A percentile compares a stretch with the other conserved stretches of the same genome.
These are phyloP conservation scores for Cronartium ribicola DNA, from an alignment of 1,284 basidiomycete genomes.

Conservation along the genomic window DNA sequence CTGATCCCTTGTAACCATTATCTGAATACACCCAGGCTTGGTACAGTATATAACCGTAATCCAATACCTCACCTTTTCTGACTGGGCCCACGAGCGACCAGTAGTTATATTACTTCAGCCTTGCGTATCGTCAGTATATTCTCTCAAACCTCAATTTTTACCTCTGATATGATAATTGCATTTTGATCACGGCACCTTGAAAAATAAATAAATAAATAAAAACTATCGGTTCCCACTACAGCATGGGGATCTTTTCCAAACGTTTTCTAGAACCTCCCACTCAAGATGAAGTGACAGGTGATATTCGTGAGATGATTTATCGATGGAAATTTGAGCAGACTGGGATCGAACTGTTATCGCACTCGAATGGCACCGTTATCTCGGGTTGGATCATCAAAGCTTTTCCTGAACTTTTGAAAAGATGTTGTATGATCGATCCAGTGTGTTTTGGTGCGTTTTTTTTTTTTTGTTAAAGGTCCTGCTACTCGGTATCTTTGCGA, in stretches of 20 bases:
- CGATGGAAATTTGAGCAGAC: conserved; percentile 7
- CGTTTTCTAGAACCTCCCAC: conserved; percentile 7
- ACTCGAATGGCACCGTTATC: conserved; percentile 32
- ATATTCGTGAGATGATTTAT: not conserved
- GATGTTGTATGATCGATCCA: conserved; percentile 43
- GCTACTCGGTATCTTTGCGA: not conserved
- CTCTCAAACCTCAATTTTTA: not conserved
- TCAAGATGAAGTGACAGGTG: conserved; percentile 20
- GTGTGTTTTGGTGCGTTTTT: conserved; percentile 47
- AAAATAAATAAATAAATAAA: conserved; percentile 4
- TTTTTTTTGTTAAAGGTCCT: not conserved
- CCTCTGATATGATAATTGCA: not conserved
- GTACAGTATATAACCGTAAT: conserved; percentile 21
- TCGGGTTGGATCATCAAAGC: conserved; percentile 35
- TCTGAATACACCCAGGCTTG: conserved; percentile 10
- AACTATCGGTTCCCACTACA: not conserved
- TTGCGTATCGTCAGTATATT: conserved; percentile 29
- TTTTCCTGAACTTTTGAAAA: conserved; percentile 33
- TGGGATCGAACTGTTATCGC: conserved; percentile 30
- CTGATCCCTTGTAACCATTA: too few relatives aligned
- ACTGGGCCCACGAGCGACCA: conserved; percentile 23
- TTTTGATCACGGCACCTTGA: not conserved
- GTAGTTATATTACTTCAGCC: conserved; percentile 33
- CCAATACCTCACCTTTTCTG: conserved; percentile 15
- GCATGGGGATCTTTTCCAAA: conserved; percentile 35